These are phyloP conservation scores for Trematosphaeria pertusa DNA, from an alignment of 2,329 filamentous ascomycete species.

Conservation along the genomic window DNA sequence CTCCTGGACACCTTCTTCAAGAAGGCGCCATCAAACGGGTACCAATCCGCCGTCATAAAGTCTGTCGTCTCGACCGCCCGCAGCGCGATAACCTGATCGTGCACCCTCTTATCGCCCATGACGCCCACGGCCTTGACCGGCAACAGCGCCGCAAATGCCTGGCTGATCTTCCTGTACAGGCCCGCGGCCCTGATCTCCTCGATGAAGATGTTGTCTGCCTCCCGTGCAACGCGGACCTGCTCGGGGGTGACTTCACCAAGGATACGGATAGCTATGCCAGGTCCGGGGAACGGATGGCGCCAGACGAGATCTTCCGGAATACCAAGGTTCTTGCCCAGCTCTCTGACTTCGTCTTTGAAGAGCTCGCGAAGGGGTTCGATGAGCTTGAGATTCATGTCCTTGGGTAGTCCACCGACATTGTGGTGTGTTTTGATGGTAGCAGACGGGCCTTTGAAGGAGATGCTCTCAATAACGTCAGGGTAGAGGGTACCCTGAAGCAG, in stretches of 20 bases:
- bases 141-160: constrained; percentile 73
- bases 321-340: constrained; percentile 71
- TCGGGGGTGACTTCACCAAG: constrained; percentile 84
- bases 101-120: constrained; percentile 73
- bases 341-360: constrained; percentile 84
- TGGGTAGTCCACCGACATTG: constrained; percentile 74
- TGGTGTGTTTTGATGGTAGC: constrained; percentile 78
- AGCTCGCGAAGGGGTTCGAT: constrained; percentile 81
- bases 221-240: constrained; percentile 77
- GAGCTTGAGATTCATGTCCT: constrained; percentile 69
- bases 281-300: constrained; percentile 80
- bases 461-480: constrained; percentile 74
- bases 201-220: constrained; percentile 81
- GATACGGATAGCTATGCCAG: constrained; percentile 78
- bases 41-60: constrained; percentile 79
- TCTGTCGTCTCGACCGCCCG: constrained; percentile 69
- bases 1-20: constrained; percentile 69
- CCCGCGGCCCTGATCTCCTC: constrained; percentile 75
- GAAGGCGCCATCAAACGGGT: constrained; percentile 69
- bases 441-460: constrained; percentile 75
- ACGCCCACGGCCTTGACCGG: constrained; percentile 71
- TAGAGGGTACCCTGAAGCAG: constrained; percentile 89
- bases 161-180: constrained; percentile 73
- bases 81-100: constrained; percentile 67
- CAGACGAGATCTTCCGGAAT: constrained; percentile 78